A percentile compares a stretch with the other conserved stretches of the same genome.
Evolutionary conservation across 768 basidiomycete species (phyloP).

Genomic region (Phaffia tasmanica): DNA sequence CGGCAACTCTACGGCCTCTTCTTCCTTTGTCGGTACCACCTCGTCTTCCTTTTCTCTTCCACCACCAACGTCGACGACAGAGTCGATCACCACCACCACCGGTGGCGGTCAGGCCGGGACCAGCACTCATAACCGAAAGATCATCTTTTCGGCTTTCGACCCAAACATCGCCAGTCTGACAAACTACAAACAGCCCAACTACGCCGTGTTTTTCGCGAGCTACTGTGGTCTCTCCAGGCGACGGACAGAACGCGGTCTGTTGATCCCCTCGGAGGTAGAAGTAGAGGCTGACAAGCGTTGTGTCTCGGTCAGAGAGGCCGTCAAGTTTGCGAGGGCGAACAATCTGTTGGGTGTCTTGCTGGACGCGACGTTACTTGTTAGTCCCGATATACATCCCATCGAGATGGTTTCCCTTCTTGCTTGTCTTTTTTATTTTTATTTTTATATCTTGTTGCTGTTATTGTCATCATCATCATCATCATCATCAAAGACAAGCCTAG

Average conservation of each 20-base stretch:
- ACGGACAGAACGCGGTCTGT: background rate
- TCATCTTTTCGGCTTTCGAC: conserved; percentile 86
- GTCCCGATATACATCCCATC: conserved; percentile 34
- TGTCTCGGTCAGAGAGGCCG: conserved; percentile 72
- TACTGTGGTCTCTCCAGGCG: conserved; percentile 58
- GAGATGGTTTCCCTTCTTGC: too few species aligned
- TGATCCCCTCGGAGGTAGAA: conserved; percentile 32
- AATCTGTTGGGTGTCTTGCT: conserved; percentile 86
- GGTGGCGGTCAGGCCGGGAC: background rate
- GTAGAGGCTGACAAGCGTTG: conserved; percentile 42
- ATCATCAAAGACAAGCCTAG: background rate
- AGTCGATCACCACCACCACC: background rate
- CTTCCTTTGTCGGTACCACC: background rate
- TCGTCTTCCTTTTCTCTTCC: background rate
- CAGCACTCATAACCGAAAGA: conserved; percentile 51
- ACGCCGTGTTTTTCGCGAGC: conserved; percentile 90
- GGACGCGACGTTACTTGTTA: conserved; percentile 73
- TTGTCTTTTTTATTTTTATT: too few species aligned
- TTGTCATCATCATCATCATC: conserved; percentile 5
- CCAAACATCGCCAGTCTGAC: conserved; percentile 78
- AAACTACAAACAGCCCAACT: conserved; percentile 99
- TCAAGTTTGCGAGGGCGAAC: conserved; percentile 84
- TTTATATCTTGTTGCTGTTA: conserved; percentile 9
- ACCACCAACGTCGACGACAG: conserved; percentile 38
- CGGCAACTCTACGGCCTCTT: conserved; percentile 17